Base-by-base conservation (phyloP, 306 rosid genomes). In the Argentina anserina region DNA sequence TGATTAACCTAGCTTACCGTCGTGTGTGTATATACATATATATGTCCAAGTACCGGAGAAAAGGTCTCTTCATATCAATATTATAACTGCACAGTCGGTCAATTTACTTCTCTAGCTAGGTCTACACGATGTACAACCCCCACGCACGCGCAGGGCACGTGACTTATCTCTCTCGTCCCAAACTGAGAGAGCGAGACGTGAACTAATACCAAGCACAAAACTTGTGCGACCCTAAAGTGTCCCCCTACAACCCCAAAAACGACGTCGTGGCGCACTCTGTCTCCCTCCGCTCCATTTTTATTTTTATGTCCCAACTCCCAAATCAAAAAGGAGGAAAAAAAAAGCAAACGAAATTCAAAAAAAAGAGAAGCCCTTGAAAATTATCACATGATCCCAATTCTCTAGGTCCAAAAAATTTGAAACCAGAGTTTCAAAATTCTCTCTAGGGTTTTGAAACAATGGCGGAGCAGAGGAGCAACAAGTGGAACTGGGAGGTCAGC, bases 401-500 rank as follows among this genome's bases (percentile, higher is more conserved):
- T 56, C 67, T 71, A 56, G 75, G 75, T 71, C 75, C 75, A 71
- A 46, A 45, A 59, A 43, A 28, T 67, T 65, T 39, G 67, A 45
- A 66, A 40, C 9, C 43, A 2, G 12, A 1, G 9, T 40, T 40
- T 13, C 36, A 33, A 42, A 42, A 42, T 42, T 42, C 46, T 41
- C 46, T 67, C 34, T 70, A 73, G 85, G 85, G 72, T 70, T 82
- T 71, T 21, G 33, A 67, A 15, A 26, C 28, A 81, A 91, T 94
- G 98, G 91, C 84, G 78, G 98, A 90, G 61, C 92, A 89, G 79
- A 79, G 70, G 83, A 89, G 28, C 63, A 78, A 78, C 75, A 79
- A 81, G n/a, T 94, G 98, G 98, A 94, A 88, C 87, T 94, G 98
- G 98, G 97, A 94, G 84, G 96, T 94, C 6, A 75, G 88, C 56